Conservation (phyloP, 192 early-diverging fungal genomes). For the Entophlyctis luteolus region DNA sequence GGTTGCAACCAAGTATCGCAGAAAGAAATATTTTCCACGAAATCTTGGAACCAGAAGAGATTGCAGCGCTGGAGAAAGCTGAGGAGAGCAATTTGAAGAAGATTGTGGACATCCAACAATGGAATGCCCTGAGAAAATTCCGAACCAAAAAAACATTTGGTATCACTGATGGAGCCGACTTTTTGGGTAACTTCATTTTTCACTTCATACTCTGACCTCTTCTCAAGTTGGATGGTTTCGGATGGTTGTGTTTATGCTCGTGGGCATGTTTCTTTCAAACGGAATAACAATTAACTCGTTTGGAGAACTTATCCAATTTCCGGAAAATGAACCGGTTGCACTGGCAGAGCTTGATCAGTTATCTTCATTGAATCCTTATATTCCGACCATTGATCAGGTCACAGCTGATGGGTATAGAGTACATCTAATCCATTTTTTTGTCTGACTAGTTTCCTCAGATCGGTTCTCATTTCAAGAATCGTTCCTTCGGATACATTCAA, state of each 20-base stretch:
- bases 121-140: not conserved
- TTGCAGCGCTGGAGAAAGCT: not conserved
- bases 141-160: not conserved
- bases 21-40: not conserved
- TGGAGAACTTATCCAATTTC: not conserved
- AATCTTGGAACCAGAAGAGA: not conserved
- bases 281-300: not conserved
- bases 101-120: not conserved
- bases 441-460: not conserved
- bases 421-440: not conserved
- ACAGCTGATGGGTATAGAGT: not conserved
- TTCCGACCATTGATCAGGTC: not conserved
- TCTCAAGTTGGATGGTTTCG: not conserved
- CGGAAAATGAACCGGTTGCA: not conserved
- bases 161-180: not conserved
- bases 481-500: not conserved
- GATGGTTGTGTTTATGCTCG: not conserved
- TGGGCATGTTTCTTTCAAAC: not conserved
- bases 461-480: not conserved
- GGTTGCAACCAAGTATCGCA: not conserved
- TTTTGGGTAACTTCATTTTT: not conserved
- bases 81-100: not conserved
- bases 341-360: too few relatives aligned
- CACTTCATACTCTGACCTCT: not conserved
- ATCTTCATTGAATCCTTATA: not conserved